Percentiles rank a stretch among this genome's conserved stretches.
These are phyloP conservation scores for Arctium minus DNA, from an alignment of 129 eudicot species.

Conservation along the genomic window DNA sequence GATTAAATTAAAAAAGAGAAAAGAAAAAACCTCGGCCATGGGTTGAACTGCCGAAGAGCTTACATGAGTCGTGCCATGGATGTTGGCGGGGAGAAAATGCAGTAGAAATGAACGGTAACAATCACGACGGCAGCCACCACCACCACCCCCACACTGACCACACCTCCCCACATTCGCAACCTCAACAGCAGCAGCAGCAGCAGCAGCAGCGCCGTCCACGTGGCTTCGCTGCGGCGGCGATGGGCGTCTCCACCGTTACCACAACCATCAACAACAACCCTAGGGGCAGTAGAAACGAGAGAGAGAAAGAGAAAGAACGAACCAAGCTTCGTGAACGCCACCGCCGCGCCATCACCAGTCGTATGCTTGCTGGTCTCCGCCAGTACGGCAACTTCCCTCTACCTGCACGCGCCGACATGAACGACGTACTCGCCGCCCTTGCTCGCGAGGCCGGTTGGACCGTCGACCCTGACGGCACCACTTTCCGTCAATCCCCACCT, in stretches of 20 bases:
- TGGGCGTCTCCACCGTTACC: slow-evolving; percentile 28
- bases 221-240: slow-evolving; percentile 58
- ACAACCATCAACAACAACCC: slow-evolving; percentile 16
- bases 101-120: slow-evolving; percentile 27
- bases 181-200: slow-evolving; percentile 28
- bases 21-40: neutral
- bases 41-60: neutral
- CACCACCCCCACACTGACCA: neutral
- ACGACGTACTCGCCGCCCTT: slow-evolving; percentile 67
- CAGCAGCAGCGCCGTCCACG: slow-evolving; percentile 60
- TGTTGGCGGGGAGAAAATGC: slow-evolving; percentile 22
- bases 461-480: slow-evolving; percentile 59
- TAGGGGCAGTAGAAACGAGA: slow-evolving; percentile 41
- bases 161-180: slow-evolving; percentile 27
- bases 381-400: slow-evolving; percentile 66
- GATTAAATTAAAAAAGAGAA: too few relatives aligned
- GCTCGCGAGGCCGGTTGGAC: slow-evolving; percentile 73
- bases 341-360: slow-evolving; percentile 72
- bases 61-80: neutral
- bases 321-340: slow-evolving; percentile 71
- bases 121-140: slow-evolving; percentile 10
- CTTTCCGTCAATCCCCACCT: slow-evolving; percentile 40
- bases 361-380: slow-evolving; percentile 71
- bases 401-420: slow-evolving; percentile 74
- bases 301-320: slow-evolving; percentile 74